Conservation (phyloP, 495 filamentous ascomycete genomes). For the Neurospora intermedia region DNA sequence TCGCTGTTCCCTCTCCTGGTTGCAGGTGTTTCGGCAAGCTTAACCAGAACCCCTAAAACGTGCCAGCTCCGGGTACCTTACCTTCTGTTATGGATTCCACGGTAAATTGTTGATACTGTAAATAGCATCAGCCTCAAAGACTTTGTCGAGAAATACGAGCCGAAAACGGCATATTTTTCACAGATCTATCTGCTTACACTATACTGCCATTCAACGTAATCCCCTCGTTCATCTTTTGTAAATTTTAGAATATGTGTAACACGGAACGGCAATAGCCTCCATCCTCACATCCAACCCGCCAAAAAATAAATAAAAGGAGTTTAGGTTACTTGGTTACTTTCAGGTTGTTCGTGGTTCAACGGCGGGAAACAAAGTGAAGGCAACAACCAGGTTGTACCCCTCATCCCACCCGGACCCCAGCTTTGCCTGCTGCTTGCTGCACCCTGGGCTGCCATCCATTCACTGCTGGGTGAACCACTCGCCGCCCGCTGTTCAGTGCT, state of each 20-base stretch:
- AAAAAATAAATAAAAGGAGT: not conserved
- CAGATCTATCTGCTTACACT: not conserved
- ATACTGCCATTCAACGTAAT: not conserved
- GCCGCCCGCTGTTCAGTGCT: not conserved
- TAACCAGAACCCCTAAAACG: not conserved
- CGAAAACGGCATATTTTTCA: not conserved
- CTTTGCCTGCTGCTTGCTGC: not conserved
- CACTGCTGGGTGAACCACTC: not conserved
- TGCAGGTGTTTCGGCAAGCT: not conserved
- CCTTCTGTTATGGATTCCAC: not conserved
- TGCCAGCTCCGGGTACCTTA: not conserved
- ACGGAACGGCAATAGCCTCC: not conserved
- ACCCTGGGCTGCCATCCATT: not conserved
- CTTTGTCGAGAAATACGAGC: not conserved
- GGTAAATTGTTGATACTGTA: not conserved
- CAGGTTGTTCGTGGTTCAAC: not conserved
- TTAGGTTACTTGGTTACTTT: not conserved
- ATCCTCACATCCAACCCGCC: no score
- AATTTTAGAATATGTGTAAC: not conserved
- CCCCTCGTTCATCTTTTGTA: not conserved
- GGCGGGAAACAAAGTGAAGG: not conserved
- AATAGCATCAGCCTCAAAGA: not conserved
- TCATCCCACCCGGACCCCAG: conserved; percentile 8
- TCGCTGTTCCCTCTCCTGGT: not conserved
- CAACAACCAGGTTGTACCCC: conserved; percentile 6